phyloP scores from a whole-genome alignment of 148 eudicot genomes.

The Cornus suecica region DNA sequence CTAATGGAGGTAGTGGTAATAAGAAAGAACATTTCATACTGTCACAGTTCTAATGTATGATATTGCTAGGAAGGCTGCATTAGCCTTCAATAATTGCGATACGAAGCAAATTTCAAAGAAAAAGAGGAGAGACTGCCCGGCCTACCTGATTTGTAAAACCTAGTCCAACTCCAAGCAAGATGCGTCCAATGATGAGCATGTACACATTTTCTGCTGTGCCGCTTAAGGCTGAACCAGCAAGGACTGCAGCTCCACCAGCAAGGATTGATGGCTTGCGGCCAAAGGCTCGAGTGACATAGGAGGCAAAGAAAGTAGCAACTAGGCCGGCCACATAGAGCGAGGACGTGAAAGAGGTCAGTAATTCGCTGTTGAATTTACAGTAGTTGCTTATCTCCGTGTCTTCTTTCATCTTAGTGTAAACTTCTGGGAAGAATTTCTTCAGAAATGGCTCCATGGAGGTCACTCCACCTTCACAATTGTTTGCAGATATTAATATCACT shows the following conservation, averaged over 20 bases:
- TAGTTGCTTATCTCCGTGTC: conserved; percentile 48
- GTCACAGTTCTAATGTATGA: no score
- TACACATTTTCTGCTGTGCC: conserved; percentile 38
- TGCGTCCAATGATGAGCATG: conserved; percentile 56
- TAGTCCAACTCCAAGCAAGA: conserved; percentile 54
- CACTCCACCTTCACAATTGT: conserved; percentile 45
- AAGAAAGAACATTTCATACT: no score
- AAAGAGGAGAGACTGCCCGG: not conserved
- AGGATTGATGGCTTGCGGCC: conserved; percentile 53
- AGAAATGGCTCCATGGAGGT: conserved; percentile 59
- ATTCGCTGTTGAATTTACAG: conserved; percentile 50
- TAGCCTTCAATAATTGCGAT: no score
- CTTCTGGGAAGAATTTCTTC: conserved; percentile 44
- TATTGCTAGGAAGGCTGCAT: no score
- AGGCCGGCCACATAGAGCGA: conserved; percentile 58
- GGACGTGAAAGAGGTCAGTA: conserved; percentile 52
- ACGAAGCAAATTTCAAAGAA: no score
- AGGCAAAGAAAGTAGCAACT: conserved; percentile 47
- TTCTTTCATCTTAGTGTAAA: conserved; percentile 42
- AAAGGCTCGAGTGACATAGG: conserved; percentile 30
- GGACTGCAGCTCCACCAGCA: conserved; percentile 39
- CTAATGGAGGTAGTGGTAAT: no score
- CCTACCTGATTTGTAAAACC: conserved; percentile 62
- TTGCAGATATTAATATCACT: not conserved
- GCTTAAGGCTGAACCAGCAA: conserved; percentile 42